A percentile compares a stretch with the other conserved stretches of the same genome.
Evolutionary conservation across 306 rosid genomes (phyloP).

Genomic region (Benincasa hispida): DNA sequence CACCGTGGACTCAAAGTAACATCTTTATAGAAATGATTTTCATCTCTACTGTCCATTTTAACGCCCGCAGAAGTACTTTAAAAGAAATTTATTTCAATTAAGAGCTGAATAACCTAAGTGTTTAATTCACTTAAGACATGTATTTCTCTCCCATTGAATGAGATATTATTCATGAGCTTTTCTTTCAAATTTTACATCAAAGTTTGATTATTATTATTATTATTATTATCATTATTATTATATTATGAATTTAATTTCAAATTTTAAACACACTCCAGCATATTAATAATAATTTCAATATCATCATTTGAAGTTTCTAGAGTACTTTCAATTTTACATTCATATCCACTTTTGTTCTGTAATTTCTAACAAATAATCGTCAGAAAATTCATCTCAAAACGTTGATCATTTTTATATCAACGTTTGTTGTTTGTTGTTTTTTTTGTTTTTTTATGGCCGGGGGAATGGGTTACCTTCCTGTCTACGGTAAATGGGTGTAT

Average conservation of each 20-base stretch:
- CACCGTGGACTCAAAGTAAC: not conserved
- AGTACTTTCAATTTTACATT: not conserved
- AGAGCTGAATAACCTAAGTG: too few species aligned
- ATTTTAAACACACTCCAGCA: too few species aligned
- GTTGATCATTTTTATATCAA: not conserved
- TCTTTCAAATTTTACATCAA: too few species aligned
- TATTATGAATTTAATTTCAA: too few species aligned
- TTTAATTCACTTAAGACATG: too few species aligned
- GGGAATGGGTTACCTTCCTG: not conserved
- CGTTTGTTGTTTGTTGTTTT: not conserved
- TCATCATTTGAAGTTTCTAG: not conserved
- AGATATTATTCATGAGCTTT: too few species aligned
- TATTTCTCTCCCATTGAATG: too few species aligned
- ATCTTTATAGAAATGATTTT: not conserved
- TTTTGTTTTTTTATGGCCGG: not conserved
- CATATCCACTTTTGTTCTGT: not conserved
- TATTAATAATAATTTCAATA: not conserved
- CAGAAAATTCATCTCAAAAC: not conserved
- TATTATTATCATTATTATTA: too few species aligned
- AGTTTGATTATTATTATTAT: too few species aligned
- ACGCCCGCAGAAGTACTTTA: not conserved
- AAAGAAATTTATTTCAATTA: not conserved
- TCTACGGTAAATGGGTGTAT: conserved; percentile 63
- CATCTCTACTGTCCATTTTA: not conserved
- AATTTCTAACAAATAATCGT: not conserved